phyloP scores from a whole-genome alignment of 805 yeast genomes.

The Yamadazyma philogaea region DNA sequence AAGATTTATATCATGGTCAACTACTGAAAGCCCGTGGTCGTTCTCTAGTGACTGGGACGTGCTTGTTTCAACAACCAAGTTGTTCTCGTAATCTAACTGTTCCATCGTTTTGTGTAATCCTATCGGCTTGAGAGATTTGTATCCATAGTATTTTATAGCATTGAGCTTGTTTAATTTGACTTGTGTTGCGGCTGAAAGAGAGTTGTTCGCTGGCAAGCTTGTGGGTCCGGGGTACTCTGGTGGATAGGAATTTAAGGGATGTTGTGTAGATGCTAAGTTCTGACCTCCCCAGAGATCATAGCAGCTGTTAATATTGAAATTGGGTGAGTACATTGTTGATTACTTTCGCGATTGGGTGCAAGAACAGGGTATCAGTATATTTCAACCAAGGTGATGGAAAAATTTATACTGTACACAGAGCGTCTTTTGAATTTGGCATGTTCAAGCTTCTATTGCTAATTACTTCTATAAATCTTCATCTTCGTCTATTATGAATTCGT shows the following conservation, averaged over 20 bases:
- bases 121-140: slow-evolving; percentile 33
- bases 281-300: slow-evolving; percentile 18
- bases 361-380: no score
- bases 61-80: slow-evolving; percentile 16
- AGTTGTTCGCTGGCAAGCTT: slow-evolving; percentile 9
- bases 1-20: slow-evolving; percentile 27
- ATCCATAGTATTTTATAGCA: slow-evolving; percentile 33
- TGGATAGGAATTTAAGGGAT: slow-evolving; percentile 54
- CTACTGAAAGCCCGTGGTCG: slow-evolving; percentile 12
- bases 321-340: slow-evolving; percentile 14
- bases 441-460: neutral
- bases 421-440: neutral
- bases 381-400: neutral
- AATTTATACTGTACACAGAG: neutral
- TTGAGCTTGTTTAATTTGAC: slow-evolving; percentile 23
- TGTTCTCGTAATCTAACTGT: slow-evolving; percentile 29
- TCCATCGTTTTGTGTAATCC: slow-evolving; percentile 41
- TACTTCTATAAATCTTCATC: slow-evolving; percentile 4
- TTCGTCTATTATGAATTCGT: slow-evolving; percentile 44
- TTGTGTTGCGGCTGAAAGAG: slow-evolving; percentile 16
- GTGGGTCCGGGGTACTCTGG: slow-evolving; percentile 38
- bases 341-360: slow-evolving; percentile 8
- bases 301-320: slow-evolving; percentile 10
- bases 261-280: slow-evolving; percentile 33
- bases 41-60: slow-evolving; percentile 24